Percentiles rank a stretch among this genome's conserved stretches.
phyloP scores from a whole-genome alignment of 768 basidiomycete genomes.

The Tricholoma terreum region DNA sequence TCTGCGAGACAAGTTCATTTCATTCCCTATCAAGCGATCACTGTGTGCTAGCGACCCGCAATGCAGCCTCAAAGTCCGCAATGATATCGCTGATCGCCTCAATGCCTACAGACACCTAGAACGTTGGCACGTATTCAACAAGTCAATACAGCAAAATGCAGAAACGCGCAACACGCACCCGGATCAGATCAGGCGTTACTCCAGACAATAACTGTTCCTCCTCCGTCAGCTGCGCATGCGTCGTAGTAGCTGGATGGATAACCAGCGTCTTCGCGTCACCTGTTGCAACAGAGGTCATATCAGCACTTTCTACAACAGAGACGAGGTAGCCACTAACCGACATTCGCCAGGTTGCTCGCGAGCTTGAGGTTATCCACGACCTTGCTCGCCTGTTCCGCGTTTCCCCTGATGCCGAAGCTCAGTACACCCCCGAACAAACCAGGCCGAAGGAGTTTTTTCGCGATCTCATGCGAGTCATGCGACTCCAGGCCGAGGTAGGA shows the following conservation, averaged over 20 bases:
- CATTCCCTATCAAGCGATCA: neutral
- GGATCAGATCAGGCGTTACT: conserved; percentile 72
- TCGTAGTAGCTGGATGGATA: conserved; percentile 76
- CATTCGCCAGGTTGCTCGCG: conserved; percentile 71
- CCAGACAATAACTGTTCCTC: conserved; percentile 65
- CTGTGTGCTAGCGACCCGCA: conserved; percentile 6
- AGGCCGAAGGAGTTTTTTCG: conserved; percentile 51
- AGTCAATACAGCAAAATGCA: neutral
- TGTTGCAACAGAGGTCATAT: conserved; percentile 7
- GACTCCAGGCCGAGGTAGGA: conserved; percentile 67
- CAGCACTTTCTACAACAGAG: neutral
- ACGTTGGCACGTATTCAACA: neutral
- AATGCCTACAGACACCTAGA: conserved; percentile 35
- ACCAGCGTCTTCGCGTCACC: conserved; percentile 79
- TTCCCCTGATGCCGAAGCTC: conserved; percentile 73
- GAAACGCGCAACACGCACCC: conserved; percentile 39
- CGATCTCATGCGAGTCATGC: conserved; percentile 60
- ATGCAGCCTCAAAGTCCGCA: conserved; percentile 32
- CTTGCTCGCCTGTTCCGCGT: conserved; percentile 45
- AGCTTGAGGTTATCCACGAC: conserved; percentile 71
- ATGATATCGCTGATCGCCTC: conserved; percentile 39
- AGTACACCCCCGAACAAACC: conserved; percentile 69
- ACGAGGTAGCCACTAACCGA: conserved; percentile 39
- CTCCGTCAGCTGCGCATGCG: conserved; percentile 63
- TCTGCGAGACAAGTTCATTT: neutral